Percentiles rank a stretch among this genome's conserved stretches.
Conservation (phyloP, 148 eudicot genomes). For the Cornus controversa region DNA sequence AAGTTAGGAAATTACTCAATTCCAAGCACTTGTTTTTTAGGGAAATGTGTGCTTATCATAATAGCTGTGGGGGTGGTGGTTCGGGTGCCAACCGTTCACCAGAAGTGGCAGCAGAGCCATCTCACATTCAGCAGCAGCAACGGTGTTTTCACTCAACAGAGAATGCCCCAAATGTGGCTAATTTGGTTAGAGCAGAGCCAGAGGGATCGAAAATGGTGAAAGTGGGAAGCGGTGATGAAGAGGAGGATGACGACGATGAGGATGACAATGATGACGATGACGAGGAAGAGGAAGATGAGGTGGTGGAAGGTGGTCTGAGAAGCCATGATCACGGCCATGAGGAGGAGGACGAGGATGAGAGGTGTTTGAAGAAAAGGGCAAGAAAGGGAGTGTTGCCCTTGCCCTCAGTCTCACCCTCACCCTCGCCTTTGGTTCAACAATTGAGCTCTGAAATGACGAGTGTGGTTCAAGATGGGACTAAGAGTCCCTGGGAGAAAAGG, state of each 20-base stretch:
- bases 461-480: slow-evolving; percentile 50
- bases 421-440: slow-evolving; percentile 25
- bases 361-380: slow-evolving; percentile 18
- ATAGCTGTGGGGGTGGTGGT: slow-evolving; percentile 48
- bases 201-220: slow-evolving; percentile 21
- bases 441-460: slow-evolving; percentile 41
- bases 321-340: slow-evolving; percentile 18
- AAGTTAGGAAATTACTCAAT: slow-evolving; percentile 74
- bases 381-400: slow-evolving; percentile 6
- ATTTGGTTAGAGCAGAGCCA: slow-evolving; percentile 22
- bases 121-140: slow-evolving; percentile 21
- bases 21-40: slow-evolving; percentile 91
- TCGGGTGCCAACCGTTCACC: slow-evolving; percentile 19
- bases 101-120: slow-evolving; percentile 25
- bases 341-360: slow-evolving; percentile 24
- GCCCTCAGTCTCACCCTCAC: neutral
- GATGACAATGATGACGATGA: slow-evolving; percentile 35
- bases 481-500: slow-evolving; percentile 55
- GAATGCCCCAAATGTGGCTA: slow-evolving; percentile 11
- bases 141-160: slow-evolving; percentile 46
- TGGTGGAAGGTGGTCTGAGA: slow-evolving; percentile 16
- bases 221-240: slow-evolving; percentile 16
- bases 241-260: slow-evolving; percentile 13
- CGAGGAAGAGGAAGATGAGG: slow-evolving; percentile 38
- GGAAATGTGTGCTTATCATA: slow-evolving; percentile 98